phyloP scores from a whole-genome alignment of 345 rosid species.

The Salix caprea region DNA sequence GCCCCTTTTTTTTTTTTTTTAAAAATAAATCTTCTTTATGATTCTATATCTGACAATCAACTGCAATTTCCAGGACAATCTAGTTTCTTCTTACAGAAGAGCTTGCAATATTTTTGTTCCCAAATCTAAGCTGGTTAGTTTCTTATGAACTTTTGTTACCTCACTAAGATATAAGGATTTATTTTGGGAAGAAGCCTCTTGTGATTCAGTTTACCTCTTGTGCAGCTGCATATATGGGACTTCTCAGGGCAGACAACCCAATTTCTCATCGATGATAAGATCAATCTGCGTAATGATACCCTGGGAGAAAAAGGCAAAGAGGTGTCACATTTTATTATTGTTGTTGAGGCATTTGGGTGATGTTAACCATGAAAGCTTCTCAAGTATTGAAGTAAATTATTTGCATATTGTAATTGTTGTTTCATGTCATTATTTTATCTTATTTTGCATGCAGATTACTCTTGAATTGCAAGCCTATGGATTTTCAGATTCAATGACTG shows the following conservation, averaged over 20 bases:
- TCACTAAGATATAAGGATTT: not conserved
- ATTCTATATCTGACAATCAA: not conserved
- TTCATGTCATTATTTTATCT: constrained; percentile 13
- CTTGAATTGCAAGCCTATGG: constrained; percentile 88
- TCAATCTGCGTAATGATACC: constrained; percentile 28
- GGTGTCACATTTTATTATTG: not conserved
- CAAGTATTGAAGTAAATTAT: not conserved
- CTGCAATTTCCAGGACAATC: constrained; percentile 55
- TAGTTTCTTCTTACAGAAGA: constrained; percentile 54
- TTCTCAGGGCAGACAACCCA: constrained; percentile 74
- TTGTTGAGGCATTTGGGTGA: not conserved
- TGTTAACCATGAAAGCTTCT: not conserved
- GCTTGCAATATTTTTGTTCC: constrained; percentile 67
- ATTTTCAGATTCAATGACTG: constrained; percentile 61
- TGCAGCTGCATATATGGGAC: constrained; percentile 88
- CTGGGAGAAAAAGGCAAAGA: not conserved
- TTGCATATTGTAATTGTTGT: not conserved
- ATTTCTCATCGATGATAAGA: constrained; percentile 44
- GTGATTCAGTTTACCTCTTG: constrained; percentile 14
- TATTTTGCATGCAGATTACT: constrained; percentile 41
- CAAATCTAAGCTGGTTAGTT: constrained; percentile 64
- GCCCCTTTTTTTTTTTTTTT: not conserved
- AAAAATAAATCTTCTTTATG: not conserved
- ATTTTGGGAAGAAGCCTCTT: not conserved
- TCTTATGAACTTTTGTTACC: not conserved